Evolutionary conservation across 2,329 filamentous ascomycete genomes (phyloP).

Genomic region (Ascochyta viciae-villosae): DNA sequence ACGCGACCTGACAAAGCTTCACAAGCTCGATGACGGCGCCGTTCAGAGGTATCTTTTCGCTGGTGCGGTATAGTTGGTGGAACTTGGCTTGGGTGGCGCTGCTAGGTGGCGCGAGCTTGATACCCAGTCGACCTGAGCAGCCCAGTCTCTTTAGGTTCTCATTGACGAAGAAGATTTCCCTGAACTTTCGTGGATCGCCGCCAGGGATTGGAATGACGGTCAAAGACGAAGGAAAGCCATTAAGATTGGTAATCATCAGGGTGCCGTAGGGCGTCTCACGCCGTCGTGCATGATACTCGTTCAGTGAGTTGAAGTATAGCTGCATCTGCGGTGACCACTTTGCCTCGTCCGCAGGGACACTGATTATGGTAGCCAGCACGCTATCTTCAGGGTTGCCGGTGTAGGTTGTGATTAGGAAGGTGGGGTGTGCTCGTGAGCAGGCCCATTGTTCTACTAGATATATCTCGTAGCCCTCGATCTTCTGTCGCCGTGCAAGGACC

Average conservation of each 20-base stretch:
- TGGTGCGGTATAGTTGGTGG: conserved; percentile 85
- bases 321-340: conserved; percentile 80
- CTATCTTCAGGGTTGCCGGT: conserved; percentile 83
- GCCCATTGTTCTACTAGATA: conserved; percentile 98
- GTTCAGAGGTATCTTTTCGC: conserved; percentile 79
- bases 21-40: conserved; percentile 86
- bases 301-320: conserved; percentile 85
- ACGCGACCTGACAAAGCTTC: conserved; percentile 86
- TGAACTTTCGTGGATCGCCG: conserved; percentile 81
- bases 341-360: conserved; percentile 79
- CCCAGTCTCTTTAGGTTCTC: conserved; percentile 91
- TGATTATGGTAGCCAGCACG: conserved; percentile 80
- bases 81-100: conserved; percentile 90
- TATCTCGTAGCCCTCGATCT: conserved; percentile 84
- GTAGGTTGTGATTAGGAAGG: conserved; percentile 89
- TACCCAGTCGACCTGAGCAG: conserved; percentile 86
- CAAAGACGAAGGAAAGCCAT: conserved; percentile 87
- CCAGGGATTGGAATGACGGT: conserved; percentile 91
- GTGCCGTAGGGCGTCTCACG: conserved; percentile 83
- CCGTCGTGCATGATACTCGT: conserved; percentile 82
- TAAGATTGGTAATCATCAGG: conserved; percentile 93
- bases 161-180: conserved; percentile 89
- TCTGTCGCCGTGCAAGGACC: conserved; percentile 74
- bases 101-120: conserved; percentile 80
- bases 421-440: conserved; percentile 87